Percentiles rank a stretch among this genome's conserved stretches.
phyloP scores from a whole-genome alignment of 2,329 filamentous ascomycete genomes.

The Aureobasidium namibiae region DNA sequence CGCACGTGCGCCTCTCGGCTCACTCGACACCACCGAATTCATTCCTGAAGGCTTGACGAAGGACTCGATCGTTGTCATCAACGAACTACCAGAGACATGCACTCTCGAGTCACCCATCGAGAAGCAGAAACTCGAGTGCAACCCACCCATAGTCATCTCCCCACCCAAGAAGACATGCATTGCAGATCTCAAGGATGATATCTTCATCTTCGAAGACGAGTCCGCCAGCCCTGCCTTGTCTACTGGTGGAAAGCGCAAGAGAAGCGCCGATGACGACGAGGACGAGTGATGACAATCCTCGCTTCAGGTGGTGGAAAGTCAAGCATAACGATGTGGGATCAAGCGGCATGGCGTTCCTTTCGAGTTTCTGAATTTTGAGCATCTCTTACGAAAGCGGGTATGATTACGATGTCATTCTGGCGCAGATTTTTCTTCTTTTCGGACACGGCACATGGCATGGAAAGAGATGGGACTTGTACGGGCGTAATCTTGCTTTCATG shows the following conservation, averaged over 20 bases:
- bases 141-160: not conserved
- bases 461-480: not conserved
- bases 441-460: not conserved
- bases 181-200: not conserved
- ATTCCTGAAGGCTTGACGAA: constrained; percentile 26
- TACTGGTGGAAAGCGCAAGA: constrained; percentile 6
- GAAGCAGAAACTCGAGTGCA: not conserved
- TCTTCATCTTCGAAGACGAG: constrained; percentile 8
- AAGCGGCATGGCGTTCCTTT: not conserved
- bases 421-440: not conserved
- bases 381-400: not conserved
- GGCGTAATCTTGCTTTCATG: constrained; percentile 1
- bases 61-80: constrained; percentile 24
- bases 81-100: constrained; percentile 15
- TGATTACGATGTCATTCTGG: constrained; percentile 4
- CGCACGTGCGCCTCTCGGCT: constrained; percentile 24
- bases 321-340: not conserved
- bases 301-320: not conserved
- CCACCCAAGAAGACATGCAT: not conserved
- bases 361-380: not conserved
- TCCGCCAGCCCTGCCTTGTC: constrained; percentile 3
- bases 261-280: not conserved
- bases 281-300: not conserved
- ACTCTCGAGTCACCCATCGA: not conserved
- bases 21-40: constrained; percentile 29